Evolutionary conservation across 2,329 filamentous ascomycete species (phyloP), one percentile per base, ranked within the genome.

Genomic region (Diaporthe ilicicola): DNA sequence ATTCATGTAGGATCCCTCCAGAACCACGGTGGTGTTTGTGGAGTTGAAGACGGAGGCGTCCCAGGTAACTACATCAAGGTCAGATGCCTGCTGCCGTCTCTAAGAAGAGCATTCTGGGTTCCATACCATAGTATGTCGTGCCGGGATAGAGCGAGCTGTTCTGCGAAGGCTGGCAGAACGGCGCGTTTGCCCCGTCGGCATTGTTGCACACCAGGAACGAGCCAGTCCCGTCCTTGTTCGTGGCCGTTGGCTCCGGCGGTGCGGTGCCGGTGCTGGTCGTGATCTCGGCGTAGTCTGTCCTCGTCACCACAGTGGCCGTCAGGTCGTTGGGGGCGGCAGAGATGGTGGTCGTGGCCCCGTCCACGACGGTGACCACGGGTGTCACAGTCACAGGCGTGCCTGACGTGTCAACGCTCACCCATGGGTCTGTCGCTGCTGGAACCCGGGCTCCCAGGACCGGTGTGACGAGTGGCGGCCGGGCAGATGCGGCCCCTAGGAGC

Each of bases 181-280:
- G 88, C 69, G 83, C 84, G 70, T 81, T 76, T 19, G 78, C 76
- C 39, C 84, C 85, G 59, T 87, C 81, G 53, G 76, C 76, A 76
- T 88, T 88, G 76, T 79, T 76, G 78, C 87, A 89, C 29, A 83
- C 77, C 17, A 83, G 77, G 74, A 89, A 89, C n/a, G 83, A 82
- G 56, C 87, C 87, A 64, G 81, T 78, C 64, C 82, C 83, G 62
- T 81, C 78, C 70, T 79, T 80, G 74, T 76, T 82, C 10, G 83
- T 85, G 29, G 85, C 84, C 67, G 82, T 80, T 15, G 86, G 83
- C 51, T 82, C 81, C n/a, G 79, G 78, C 55, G 83, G 82, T 22
- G 81, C 83, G 17, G 71, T 70, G 73, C 80, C 84, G 32, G 83
- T 85, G 72, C 76, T 78, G 59, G 82, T 76, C 69, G 79, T 72